Base-by-base conservation (phyloP, 2,329 filamentous ascomycete species). In the Hypoxylon sp. region DNA sequence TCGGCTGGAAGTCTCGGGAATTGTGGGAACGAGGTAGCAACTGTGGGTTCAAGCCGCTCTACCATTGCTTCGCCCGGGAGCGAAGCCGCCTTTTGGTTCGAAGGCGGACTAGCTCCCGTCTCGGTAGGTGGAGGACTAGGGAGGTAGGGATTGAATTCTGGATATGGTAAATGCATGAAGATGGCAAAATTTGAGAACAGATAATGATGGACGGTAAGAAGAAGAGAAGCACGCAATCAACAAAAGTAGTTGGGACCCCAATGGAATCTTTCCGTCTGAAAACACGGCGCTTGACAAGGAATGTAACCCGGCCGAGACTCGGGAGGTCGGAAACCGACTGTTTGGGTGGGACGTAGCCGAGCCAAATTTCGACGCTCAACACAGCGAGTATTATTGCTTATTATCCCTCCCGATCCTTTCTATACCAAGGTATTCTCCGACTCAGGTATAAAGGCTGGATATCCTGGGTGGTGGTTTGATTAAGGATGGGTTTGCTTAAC, bases 291-390 rank as follows among this genome's bases (percentile, higher is more conserved):
- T 59, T 56, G 50, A 50, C 64, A 55, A 37, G 37, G 27, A 34
- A 51, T 25, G 25, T 50, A 11, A 47, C 51, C 66, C 56, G 60
- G 63, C 67, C 63, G 63, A 67, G 67, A 61, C 63, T 69, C 67
- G 67, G 66, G 41, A 63, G 61, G 63, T 69, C 66, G 66, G 67
- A 69, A 69, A 69, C 67, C 63, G 67, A 69, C 56, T 21, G 7
- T 2, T 21, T 63, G 51, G 39, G 37, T 5, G 61, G 43, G 23
- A 50, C 34, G 55, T 30, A 47, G 25, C 63, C 60, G 60, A 67
- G 60, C 56, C 21, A 64, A 50, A 51, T 23, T 11, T 41, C 8
- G 50, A 37, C 8, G 37, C 11, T 59, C 47, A 53, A 52, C 11
- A 23, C 16, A 48, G 16, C 23, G 16, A 45, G 32, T 46, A 30